A percentile compares a stretch with the other conserved stretches of the same genome.
These are phyloP conservation scores for Naganishia albida DNA, from an alignment of 1,284 basidiomycete species.

Conservation along the genomic window DNA sequence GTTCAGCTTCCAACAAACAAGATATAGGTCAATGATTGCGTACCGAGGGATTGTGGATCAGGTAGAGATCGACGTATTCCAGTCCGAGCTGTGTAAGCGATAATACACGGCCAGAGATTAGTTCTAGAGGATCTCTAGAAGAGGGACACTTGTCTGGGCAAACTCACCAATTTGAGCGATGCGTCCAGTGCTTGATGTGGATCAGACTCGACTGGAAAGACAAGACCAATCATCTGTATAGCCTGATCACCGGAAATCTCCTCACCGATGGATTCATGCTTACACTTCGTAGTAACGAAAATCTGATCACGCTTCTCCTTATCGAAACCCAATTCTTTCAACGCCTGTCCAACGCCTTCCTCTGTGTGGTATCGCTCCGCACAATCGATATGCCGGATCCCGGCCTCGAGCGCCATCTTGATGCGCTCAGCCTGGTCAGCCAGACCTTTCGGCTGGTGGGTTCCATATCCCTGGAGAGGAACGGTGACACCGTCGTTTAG, in stretches of 20 bases:
- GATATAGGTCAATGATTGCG: conserved; percentile 23
- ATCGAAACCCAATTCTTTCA: conserved; percentile 57
- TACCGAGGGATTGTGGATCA: conserved; percentile 67
- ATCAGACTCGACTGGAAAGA: conserved; percentile 24
- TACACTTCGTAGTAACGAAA: conserved; percentile 59
- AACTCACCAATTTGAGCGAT: conserved; percentile 42
- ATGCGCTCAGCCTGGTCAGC: not conserved
- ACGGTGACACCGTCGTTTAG: conserved; percentile 1
- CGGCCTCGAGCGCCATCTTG: not conserved
- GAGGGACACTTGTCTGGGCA: too few relatives aligned
- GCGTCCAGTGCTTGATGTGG: conserved; percentile 42
- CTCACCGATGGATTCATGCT: conserved; percentile 26
- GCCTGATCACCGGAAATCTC: not conserved
- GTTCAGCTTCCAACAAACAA: not conserved
- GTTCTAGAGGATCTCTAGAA: not conserved
- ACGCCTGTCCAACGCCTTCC: conserved; percentile 58
- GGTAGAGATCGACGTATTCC: conserved; percentile 64
- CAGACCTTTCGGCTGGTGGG: not conserved
- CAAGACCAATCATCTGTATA: not conserved
- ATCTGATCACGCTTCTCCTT: conserved; percentile 53
- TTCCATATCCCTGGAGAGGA: conserved; percentile 1
- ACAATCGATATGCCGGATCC: conserved; percentile 4
- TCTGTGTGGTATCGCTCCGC: conserved; percentile 54
- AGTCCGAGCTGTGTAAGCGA: conserved; percentile 5
- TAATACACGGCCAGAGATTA: not conserved